Evolutionary conservation across 495 filamentous ascomycete genomes (phyloP).

Genomic region (Talaromyces liani): DNA sequence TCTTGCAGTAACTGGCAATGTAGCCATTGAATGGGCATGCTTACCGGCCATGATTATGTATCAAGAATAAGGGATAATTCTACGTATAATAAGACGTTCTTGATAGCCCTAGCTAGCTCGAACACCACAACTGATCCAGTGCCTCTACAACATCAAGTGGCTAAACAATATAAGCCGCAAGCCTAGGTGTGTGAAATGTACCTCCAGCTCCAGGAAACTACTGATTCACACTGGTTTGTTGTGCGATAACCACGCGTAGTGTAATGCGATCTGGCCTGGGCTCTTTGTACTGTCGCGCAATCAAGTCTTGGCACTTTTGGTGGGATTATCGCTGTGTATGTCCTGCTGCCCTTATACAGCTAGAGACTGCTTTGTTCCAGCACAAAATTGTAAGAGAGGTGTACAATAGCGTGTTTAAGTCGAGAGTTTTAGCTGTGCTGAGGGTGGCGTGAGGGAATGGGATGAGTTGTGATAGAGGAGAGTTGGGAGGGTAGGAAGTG

Average conservation of each 20-base stretch:
- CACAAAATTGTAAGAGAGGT: background rate
- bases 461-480: constrained; percentile 1
- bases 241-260: constrained; percentile 10
- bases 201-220: constrained; percentile 27
- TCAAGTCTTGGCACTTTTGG: background rate
- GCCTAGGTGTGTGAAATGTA: constrained; percentile 21
- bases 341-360: background rate
- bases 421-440: background rate
- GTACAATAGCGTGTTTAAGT: background rate
- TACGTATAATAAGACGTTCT: constrained; percentile 27
- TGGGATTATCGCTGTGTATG: background rate
- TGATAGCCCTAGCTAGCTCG: constrained; percentile 16
- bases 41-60: constrained; percentile 39
- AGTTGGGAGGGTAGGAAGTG: background rate
- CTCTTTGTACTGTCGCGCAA: background rate
- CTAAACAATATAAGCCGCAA: constrained; percentile 38
- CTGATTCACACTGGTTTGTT: constrained; percentile 20
- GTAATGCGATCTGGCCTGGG: constrained; percentile 4
- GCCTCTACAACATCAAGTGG: constrained; percentile 38
- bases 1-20: background rate
- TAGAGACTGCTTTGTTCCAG: background rate
- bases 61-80: constrained; percentile 17
- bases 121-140: constrained; percentile 17
- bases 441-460: background rate
- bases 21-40: constrained; percentile 18